A percentile compares a stretch with the other conserved stretches of the same genome.
Conservation (phyloP, 164 flowering plant species). For the Stephania japonica region DNA sequence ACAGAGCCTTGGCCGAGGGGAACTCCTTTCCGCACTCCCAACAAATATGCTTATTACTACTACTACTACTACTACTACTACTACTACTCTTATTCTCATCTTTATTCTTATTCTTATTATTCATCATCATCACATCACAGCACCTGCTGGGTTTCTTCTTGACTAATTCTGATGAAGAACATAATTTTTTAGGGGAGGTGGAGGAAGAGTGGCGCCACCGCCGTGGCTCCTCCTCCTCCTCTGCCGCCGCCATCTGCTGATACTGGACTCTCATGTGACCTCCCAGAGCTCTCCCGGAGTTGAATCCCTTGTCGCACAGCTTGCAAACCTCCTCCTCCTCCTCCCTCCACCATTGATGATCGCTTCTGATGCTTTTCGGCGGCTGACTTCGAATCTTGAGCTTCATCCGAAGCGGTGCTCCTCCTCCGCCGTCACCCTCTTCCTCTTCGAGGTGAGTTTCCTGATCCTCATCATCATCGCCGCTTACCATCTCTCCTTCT, state of each 20-base stretch:
- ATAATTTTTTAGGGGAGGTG: not conserved
- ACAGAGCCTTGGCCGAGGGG: constrained; percentile 45
- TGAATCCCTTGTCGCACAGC: constrained; percentile 29
- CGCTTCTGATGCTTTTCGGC: not conserved
- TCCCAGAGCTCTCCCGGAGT: constrained; percentile 48
- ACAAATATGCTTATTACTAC: too few species aligned
- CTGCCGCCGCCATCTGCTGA: not conserved
- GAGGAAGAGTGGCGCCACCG: not conserved
- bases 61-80: too few species aligned
- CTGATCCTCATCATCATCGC: not conserved
- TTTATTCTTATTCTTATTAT: too few species aligned
- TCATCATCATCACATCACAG: too few species aligned
- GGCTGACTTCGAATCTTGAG: constrained; percentile 7
- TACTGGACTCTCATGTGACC: constrained; percentile 53
- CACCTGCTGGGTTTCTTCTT: not conserved
- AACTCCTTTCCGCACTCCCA: constrained; percentile 40
- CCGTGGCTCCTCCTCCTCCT: too few species aligned
- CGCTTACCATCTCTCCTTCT: too few species aligned
- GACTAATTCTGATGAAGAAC: not conserved
- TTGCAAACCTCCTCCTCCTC: constrained; percentile 15
- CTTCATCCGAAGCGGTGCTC: constrained; percentile 7
- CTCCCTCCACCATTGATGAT: not conserved
- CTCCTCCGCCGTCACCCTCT: not conserved
- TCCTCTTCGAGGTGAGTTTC: too few species aligned
- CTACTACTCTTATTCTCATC: too few species aligned